These are phyloP conservation scores for Metschnikowia proteae DNA, from an alignment of 805 yeast genomes.

Conservation along the genomic window DNA sequence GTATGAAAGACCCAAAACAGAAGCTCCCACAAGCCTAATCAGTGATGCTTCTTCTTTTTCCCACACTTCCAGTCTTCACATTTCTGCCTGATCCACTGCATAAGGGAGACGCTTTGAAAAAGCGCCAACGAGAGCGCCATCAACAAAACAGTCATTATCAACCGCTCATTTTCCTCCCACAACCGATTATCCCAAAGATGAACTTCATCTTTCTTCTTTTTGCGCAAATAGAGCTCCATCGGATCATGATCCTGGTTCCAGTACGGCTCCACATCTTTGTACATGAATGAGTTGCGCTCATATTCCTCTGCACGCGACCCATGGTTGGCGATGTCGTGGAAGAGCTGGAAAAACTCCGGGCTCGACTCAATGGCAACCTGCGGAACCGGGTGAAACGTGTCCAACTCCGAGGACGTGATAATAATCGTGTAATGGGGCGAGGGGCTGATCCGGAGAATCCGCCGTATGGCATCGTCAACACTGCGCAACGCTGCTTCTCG, in stretches of 20 bases:
- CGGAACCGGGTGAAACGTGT: slow-evolving; percentile 30
- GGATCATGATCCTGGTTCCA: slow-evolving; percentile 24
- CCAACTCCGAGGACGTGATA: slow-evolving; percentile 39
- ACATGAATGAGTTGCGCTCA: slow-evolving; percentile 50
- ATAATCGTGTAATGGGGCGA: slow-evolving; percentile 66
- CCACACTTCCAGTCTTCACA: background rate
- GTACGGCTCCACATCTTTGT: slow-evolving; percentile 21
- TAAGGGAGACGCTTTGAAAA: slow-evolving; percentile 13
- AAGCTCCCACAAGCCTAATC: too few relatives aligned
- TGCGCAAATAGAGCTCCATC: slow-evolving; percentile 27
- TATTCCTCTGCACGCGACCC: slow-evolving; percentile 47
- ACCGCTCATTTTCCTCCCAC: slow-evolving; percentile 47
- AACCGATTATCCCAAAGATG: slow-evolving; percentile 43
- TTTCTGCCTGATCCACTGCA: slow-evolving; percentile 8
- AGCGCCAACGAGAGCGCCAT: slow-evolving; percentile 21
- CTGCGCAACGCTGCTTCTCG: slow-evolving; percentile 29
- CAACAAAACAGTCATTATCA: slow-evolving; percentile 38
- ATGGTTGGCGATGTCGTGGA: slow-evolving; percentile 55
- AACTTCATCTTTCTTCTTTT: slow-evolving; percentile 32
- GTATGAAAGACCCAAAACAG: too few relatives aligned
- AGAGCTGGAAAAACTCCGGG: slow-evolving; percentile 41
- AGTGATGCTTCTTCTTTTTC: background rate
- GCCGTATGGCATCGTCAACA: slow-evolving; percentile 48
- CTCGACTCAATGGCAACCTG: slow-evolving; percentile 25
- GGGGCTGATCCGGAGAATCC: slow-evolving; percentile 64